phyloP scores from a whole-genome alignment of 805 yeast species.

The Starmera dryadoides region DNA sequence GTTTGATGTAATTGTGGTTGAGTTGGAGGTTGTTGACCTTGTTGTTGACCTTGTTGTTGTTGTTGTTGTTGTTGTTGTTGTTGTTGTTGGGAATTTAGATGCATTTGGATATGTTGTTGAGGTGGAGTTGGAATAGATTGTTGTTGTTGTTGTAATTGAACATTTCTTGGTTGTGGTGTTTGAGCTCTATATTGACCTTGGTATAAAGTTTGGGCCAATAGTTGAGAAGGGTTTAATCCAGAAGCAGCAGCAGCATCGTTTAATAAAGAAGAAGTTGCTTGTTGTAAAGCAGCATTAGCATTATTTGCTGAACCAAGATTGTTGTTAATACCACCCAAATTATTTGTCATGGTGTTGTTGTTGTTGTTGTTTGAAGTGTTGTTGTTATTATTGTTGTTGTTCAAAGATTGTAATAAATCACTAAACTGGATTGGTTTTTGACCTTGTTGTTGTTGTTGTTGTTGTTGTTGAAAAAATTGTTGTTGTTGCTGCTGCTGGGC shows the following conservation, averaged over 20 bases:
- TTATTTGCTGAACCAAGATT: no score
- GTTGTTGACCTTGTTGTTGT: slow-evolving; percentile 11
- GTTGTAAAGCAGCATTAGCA: neutral
- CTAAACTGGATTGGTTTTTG: slow-evolving; percentile 15
- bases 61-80: slow-evolving; percentile 18
- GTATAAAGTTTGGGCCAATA: slow-evolving; percentile 32
- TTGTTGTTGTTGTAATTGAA: neutral
- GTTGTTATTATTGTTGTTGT: slow-evolving; percentile 14
- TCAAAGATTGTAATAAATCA: slow-evolving; percentile 15
- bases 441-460: slow-evolving; percentile 12
- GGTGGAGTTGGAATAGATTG: slow-evolving; percentile 3
- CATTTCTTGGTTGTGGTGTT: slow-evolving; percentile 22
- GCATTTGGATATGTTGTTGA: neutral
- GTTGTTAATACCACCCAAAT: no score
- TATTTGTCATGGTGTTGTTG: no score
- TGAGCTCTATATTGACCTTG: slow-evolving; percentile 31
- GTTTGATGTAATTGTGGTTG: slow-evolving; percentile 18
- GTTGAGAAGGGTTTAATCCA: slow-evolving; percentile 26
- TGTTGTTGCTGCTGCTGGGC: slow-evolving; percentile 16
- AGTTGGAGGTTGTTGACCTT: slow-evolving; percentile 9
- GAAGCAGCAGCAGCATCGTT: slow-evolving; percentile 8
- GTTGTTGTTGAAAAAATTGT: slow-evolving; percentile 12
- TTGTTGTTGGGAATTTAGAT: neutral
- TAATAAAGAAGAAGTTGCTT: neutral
- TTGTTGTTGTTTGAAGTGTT: slow-evolving; percentile 2